phyloP scores from a whole-genome alignment of 2,329 filamentous ascomycete species.

The Verticillium dahliae region DNA sequence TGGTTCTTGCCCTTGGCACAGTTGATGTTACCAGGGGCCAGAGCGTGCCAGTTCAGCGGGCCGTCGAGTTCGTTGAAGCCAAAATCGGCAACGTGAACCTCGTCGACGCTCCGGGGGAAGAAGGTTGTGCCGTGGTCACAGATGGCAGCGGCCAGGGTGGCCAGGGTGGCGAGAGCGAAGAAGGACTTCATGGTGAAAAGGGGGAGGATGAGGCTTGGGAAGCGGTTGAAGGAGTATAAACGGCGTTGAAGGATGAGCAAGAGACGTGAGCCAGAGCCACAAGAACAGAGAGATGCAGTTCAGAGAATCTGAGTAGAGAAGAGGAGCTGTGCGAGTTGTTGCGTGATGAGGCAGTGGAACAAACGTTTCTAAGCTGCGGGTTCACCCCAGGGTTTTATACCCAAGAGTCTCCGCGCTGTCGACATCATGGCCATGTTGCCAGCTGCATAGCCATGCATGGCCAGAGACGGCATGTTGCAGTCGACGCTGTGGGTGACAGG shows the following conservation, averaged over 20 bases:
- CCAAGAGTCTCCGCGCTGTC: neutral
- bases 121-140: slow-evolving; percentile 29
- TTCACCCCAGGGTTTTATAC: neutral
- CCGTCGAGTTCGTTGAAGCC: slow-evolving; percentile 35
- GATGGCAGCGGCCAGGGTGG: slow-evolving; percentile 15
- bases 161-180: slow-evolving; percentile 10
- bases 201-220: neutral
- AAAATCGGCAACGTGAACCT: slow-evolving; percentile 26
- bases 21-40: slow-evolving; percentile 33
- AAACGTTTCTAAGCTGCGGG: neutral
- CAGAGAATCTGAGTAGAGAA: neutral
- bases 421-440: neutral
- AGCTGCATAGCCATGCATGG: neutral
- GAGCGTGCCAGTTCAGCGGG: slow-evolving; percentile 45
- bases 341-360: neutral
- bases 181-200: slow-evolving; percentile 13
- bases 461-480: neutral
- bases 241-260: neutral
- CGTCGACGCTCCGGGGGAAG: slow-evolving; percentile 16
- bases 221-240: neutral
- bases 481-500: neutral
- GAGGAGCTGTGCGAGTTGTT: neutral
- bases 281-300: neutral
- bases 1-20: slow-evolving; percentile 44
- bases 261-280: neutral